A percentile compares a stretch with the other conserved stretches of the same genome.
Conservation (phyloP, 352 stramenopile species). For the Phytophthora sp. region DNA sequence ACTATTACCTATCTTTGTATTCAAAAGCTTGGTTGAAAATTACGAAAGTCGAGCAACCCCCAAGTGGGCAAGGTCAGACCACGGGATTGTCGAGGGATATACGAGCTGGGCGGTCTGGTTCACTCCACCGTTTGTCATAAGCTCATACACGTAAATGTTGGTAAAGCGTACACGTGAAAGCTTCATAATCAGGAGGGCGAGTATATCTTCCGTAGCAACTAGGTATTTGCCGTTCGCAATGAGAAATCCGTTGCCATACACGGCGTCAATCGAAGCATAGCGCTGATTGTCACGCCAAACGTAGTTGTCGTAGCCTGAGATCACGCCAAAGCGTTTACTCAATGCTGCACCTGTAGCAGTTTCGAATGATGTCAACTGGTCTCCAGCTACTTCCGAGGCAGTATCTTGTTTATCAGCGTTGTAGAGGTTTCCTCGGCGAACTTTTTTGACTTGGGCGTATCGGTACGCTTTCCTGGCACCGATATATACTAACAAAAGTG, state of each 20-base stretch:
- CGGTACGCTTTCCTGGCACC: conserved; percentile 24
- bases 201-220: conserved; percentile 37
- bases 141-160: conserved; percentile 47
- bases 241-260: conserved; percentile 56
- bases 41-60: conserved; percentile 38
- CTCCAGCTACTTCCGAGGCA: neutral
- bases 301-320: conserved; percentile 43
- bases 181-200: conserved; percentile 43
- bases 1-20: too few species aligned
- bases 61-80: conserved; percentile 33
- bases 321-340: conserved; percentile 29
- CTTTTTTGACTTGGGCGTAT: neutral
- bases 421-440: conserved; percentile 18
- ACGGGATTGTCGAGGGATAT: conserved; percentile 42
- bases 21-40: too few species aligned
- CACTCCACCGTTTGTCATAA: conserved; percentile 25
- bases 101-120: conserved; percentile 42
- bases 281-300: conserved; percentile 33
- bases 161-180: conserved; percentile 28
- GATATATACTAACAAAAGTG: conserved; percentile 30
- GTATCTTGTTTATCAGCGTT: conserved; percentile 9
- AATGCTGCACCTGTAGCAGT: conserved; percentile 20
- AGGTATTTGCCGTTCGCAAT: conserved; percentile 47
- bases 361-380: conserved; percentile 21
- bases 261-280: conserved; percentile 44